Evolutionary conservation across 139 green algal species (phyloP).

Genomic region (Picochlorum sp.): DNA sequence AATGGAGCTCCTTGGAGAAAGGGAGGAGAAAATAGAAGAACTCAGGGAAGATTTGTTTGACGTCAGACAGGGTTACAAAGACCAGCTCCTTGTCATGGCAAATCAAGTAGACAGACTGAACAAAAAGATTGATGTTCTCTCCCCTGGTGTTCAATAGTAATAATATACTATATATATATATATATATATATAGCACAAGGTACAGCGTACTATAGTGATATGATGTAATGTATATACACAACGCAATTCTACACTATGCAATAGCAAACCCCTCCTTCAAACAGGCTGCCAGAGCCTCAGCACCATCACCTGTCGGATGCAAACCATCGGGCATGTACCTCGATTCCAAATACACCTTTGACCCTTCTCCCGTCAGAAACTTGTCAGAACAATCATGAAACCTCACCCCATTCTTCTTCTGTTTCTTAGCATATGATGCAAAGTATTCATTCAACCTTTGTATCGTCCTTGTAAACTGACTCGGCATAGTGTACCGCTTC

Average conservation of each 20-base stretch:
- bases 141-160: too few relatives aligned
- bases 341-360: not conserved
- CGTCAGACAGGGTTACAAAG: constrained; percentile 69
- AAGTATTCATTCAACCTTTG: constrained; percentile 3
- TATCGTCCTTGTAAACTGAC: not conserved
- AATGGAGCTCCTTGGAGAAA: constrained; percentile 79
- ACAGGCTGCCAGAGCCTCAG: too few relatives aligned
- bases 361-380: not conserved
- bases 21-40: constrained; percentile 84
- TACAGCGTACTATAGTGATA: too few relatives aligned
- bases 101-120: constrained; percentile 19
- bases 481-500: not conserved
- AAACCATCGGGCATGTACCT: not conserved
- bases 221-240: too few relatives aligned
- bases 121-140: not conserved
- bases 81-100: constrained; percentile 68
- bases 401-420: not conserved
- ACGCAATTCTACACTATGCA: too few relatives aligned
- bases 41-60: constrained; percentile 70
- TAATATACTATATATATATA: too few relatives aligned
- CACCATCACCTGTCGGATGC: too few relatives aligned
- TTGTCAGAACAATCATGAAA: not conserved
- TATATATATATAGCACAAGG: too few relatives aligned
- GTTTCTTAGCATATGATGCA: not conserved
- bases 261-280: too few relatives aligned